Conservation (phyloP, 129 eudicot species). For the Saposhnikovia divaricata region DNA sequence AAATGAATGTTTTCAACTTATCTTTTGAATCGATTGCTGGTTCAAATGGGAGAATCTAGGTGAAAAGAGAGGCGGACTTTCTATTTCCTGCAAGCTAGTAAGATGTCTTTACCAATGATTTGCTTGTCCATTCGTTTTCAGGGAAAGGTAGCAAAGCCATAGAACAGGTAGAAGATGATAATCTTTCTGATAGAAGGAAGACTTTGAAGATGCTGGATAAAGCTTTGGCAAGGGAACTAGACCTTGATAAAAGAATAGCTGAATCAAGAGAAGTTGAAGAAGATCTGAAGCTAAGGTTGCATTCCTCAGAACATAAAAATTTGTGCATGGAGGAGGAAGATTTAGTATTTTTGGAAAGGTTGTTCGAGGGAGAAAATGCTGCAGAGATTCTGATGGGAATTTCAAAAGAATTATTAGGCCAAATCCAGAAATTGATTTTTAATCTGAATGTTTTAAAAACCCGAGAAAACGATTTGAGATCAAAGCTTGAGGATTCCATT, state of each 20-base stretch:
- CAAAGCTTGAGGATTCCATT: slow-evolving; percentile 22
- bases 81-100: background rate
- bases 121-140: slow-evolving; percentile 14
- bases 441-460: slow-evolving; percentile 33
- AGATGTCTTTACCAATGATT: background rate
- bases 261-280: slow-evolving; percentile 65
- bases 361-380: slow-evolving; percentile 63
- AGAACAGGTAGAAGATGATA: slow-evolving; percentile 15
- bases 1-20: background rate
- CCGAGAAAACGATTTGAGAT: slow-evolving; percentile 41
- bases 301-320: slow-evolving; percentile 44
- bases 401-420: slow-evolving; percentile 44
- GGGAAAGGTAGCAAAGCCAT: slow-evolving; percentile 32
- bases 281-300: slow-evolving; percentile 48
- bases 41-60: background rate
- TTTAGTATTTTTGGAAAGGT: slow-evolving; percentile 35
- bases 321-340: slow-evolving; percentile 63
- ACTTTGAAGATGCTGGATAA: slow-evolving; percentile 76
- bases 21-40: background rate
- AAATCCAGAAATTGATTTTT: slow-evolving; percentile 34
- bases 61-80: background rate
- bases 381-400: slow-evolving; percentile 55
- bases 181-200: slow-evolving; percentile 39
- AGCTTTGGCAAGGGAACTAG: slow-evolving; percentile 76
- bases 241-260: slow-evolving; percentile 54